These are phyloP conservation scores for Rubia tinctorum DNA, from an alignment of 305 asterid species.

Conservation along the genomic window DNA sequence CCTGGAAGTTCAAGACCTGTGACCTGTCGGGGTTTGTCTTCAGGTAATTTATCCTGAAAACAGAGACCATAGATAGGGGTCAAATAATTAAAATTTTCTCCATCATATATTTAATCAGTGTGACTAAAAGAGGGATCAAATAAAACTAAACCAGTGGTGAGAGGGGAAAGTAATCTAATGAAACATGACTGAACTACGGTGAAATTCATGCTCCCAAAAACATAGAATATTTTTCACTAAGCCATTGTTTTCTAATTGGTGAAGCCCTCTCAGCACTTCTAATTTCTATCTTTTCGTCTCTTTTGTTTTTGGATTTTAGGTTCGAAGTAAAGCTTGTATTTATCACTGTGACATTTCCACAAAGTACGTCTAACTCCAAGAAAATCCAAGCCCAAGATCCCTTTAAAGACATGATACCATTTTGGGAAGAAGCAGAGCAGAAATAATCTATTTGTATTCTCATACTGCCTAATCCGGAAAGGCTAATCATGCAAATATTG, in stretches of 20 bases:
- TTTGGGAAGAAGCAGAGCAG: background rate
- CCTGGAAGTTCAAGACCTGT: slow-evolving; percentile 96
- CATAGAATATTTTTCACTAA: background rate
- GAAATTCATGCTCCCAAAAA: background rate
- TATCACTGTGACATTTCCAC: background rate
- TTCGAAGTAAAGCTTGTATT: background rate
- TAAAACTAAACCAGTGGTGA: slow-evolving; percentile 15
- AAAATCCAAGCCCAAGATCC: background rate
- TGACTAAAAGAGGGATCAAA: background rate
- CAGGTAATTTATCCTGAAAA: slow-evolving; percentile 67
- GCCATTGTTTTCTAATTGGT: background rate
- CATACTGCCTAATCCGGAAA: background rate
- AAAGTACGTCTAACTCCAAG: background rate
- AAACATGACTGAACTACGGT: background rate
- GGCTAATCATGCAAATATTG: background rate
- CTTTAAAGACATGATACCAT: background rate
- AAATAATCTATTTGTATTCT: background rate
- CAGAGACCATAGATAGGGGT: slow-evolving; percentile 19
- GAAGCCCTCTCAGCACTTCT: background rate
- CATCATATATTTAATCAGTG: background rate
- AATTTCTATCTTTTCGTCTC: background rate
- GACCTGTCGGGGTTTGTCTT: slow-evolving; percentile 78
- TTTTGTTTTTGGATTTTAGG: background rate
- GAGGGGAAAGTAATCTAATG: slow-evolving; percentile 2
- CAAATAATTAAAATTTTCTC: background rate